A percentile compares a stretch with the other conserved stretches of the same genome.
Evolutionary conservation across 1,139 yeast species (phyloP).

Genomic region (Tardiomyces digboiensis): DNA sequence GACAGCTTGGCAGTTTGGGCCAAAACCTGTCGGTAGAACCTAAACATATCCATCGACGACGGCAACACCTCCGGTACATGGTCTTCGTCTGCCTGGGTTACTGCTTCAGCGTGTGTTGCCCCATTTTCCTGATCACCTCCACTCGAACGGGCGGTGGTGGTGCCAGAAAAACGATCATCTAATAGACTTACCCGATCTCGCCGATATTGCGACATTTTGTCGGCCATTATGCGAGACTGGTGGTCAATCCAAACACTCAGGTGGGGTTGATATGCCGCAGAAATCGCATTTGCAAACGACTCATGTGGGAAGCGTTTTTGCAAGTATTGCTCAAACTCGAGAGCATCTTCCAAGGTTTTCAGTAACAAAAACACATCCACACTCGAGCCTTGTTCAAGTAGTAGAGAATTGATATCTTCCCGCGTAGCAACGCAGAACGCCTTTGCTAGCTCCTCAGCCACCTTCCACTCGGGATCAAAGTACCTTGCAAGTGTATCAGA

Average conservation of each 20-base stretch:
- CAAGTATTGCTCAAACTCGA: slow-evolving; percentile 72
- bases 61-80: slow-evolving; percentile 47
- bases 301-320: slow-evolving; percentile 42
- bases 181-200: background rate
- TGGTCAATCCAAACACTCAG: slow-evolving; percentile 79
- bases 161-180: background rate
- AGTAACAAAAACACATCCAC: slow-evolving; percentile 50
- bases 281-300: slow-evolving; percentile 40
- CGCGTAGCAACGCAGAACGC: slow-evolving; percentile 63
- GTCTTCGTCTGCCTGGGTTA: slow-evolving; percentile 23
- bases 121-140: background rate
- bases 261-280: slow-evolving; percentile 78
- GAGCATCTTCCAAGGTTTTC: slow-evolving; percentile 48
- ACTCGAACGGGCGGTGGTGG: background rate
- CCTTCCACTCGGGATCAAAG: slow-evolving; percentile 69
- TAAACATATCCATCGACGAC: slow-evolving; percentile 81
- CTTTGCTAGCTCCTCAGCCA: slow-evolving; percentile 49
- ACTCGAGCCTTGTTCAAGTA: slow-evolving; percentile 20
- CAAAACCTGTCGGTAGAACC: slow-evolving; percentile 60
- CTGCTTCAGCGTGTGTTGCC: background rate
- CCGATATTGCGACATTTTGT: slow-evolving; percentile 39
- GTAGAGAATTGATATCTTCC: slow-evolving; percentile 48
- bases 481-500: slow-evolving; percentile 40
- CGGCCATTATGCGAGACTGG: slow-evolving; percentile 57
- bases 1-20: slow-evolving; percentile 71